A percentile compares a stretch with the other conserved stretches of the same genome.
Conservation (phyloP, 176 grass and related monocot species). For the Oryza rufipogon region DNA sequence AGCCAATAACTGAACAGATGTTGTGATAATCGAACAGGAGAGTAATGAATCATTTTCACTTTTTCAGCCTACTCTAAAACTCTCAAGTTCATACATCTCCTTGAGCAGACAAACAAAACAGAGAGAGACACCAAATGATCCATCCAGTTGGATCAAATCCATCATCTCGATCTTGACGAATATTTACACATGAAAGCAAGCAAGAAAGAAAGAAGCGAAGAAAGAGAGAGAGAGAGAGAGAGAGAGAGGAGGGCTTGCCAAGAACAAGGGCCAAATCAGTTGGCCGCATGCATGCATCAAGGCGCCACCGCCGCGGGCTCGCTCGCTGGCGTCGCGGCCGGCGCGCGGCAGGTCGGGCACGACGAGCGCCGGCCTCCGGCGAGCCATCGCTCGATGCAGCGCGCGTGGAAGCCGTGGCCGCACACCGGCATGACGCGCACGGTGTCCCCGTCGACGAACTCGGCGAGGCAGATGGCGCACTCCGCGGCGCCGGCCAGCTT, state of each 20-base stretch:
- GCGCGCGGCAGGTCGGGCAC: constrained; percentile 59
- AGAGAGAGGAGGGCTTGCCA: not conserved
- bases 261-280: not conserved
- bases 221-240: not conserved
- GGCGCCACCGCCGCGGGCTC: not conserved
- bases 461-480: constrained; percentile 67
- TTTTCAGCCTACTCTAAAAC: not conserved
- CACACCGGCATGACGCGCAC: constrained; percentile 54
- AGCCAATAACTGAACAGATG: not conserved
- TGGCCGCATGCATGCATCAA: not conserved
- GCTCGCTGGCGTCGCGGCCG: not conserved
- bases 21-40: not conserved
- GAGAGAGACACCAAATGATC: not conserved
- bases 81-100: not conserved
- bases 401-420: constrained; percentile 52
- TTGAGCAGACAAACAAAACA: not conserved
- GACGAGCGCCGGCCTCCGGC: not conserved
- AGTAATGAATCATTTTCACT: not conserved
- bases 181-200: not conserved
- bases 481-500: constrained; percentile 53
- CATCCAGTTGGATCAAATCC: not conserved
- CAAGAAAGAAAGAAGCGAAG: not conserved
- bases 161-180: not conserved
- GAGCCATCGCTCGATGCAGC: constrained; percentile 66
- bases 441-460: constrained; percentile 68